Evolutionary conservation across 352 stramenopile species (phyloP).

Genomic region (Stramenopiles sp.): DNA sequence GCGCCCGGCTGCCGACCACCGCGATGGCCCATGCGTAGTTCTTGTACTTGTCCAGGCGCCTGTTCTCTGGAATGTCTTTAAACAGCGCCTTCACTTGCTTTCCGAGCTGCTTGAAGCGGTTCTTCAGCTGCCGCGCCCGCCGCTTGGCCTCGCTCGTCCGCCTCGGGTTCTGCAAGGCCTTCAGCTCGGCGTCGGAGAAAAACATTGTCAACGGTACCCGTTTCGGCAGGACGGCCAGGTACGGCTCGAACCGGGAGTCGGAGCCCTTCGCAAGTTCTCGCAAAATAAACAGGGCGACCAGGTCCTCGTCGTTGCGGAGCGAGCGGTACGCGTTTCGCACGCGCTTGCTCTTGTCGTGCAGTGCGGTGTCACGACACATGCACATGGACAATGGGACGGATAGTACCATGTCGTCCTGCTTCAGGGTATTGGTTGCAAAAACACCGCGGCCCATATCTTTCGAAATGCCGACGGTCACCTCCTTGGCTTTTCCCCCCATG

Average conservation of each 20-base stretch:
- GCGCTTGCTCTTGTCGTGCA: background rate
- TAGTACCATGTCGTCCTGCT: slow-evolving; percentile 19
- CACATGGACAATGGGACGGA: slow-evolving; percentile 14
- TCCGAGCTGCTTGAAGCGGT: background rate
- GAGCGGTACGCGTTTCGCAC: background rate
- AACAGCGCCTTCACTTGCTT: background rate
- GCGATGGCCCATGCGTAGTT: slow-evolving; percentile 23
- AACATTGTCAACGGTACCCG: slow-evolving; percentile 13
- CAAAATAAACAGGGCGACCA: slow-evolving; percentile 17
- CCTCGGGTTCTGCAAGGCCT: slow-evolving; percentile 7
- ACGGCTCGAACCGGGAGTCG: slow-evolving; percentile 17
- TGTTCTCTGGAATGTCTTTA: slow-evolving; percentile 10
- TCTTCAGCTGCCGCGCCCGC: background rate
- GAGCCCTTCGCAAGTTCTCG: slow-evolving; percentile 15
- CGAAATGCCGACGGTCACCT: slow-evolving; percentile 19
- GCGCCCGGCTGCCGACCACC: slow-evolving; percentile 43
- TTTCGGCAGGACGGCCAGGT: slow-evolving; percentile 19
- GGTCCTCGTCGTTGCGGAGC: background rate
- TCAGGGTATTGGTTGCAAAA: slow-evolving; percentile 13
- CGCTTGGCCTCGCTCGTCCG: slow-evolving; percentile 4
- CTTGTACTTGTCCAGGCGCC: background rate
- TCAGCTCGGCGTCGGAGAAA: slow-evolving; percentile 8
- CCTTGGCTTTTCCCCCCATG: slow-evolving; percentile 16
- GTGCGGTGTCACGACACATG: slow-evolving; percentile 13
- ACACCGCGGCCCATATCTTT: slow-evolving; percentile 24